Evolutionary conservation across 164 flowering plant species (phyloP), one percentile per base, ranked within the genome.

Genomic region (Nymphaea colorata): DNA sequence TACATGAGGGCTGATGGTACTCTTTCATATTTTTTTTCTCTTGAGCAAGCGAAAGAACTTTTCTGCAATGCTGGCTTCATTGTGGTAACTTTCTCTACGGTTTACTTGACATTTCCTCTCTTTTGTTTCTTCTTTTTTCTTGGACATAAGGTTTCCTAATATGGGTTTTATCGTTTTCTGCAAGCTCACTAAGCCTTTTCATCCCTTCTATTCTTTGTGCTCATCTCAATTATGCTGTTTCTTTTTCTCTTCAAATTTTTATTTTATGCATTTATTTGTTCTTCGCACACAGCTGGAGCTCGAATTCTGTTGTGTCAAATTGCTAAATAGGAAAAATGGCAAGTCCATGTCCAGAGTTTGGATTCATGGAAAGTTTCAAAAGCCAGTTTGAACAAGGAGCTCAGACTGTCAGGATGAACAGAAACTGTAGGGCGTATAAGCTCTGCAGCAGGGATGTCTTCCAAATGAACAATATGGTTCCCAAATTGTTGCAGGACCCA

Each of bases 341-440:
- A 93, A 87, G 84, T 77, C 67, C 73, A 86, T 93, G 98, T 76
- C 68, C 59, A 82, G 97, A 67, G 97, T 93, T 43, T 93, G 96
- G 94, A 88, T 90, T 76, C 97, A 90, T 74, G 98, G 94, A 69
- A 93, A 93, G 81, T 93, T 93, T 74, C 92, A 82, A 70, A 93
- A 85, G 74, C 85, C 88, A 17, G 25, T 68, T 17, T 80, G 73
- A 76, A 70, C 68, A 62, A 12, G 14, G 2, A 10, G 8, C 57
- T 3, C 3, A 15, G 57, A 10, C 3, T 8, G 14, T 15, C 8
- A 51, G 14, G 0, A 51, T 51, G 57, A 51, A 5, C 12, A 51
- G 14, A 51, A 10, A 8, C 57, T 8, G 8, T 51, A 15, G 14
- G 57, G 12, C 2, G 2, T 51, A 15, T 51, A 15, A 51, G 10